A percentile compares a stretch with the other conserved stretches of the same genome.
Evolutionary conservation across 495 filamentous ascomycete species (phyloP).

Genomic region (Aspergillus diversus): DNA sequence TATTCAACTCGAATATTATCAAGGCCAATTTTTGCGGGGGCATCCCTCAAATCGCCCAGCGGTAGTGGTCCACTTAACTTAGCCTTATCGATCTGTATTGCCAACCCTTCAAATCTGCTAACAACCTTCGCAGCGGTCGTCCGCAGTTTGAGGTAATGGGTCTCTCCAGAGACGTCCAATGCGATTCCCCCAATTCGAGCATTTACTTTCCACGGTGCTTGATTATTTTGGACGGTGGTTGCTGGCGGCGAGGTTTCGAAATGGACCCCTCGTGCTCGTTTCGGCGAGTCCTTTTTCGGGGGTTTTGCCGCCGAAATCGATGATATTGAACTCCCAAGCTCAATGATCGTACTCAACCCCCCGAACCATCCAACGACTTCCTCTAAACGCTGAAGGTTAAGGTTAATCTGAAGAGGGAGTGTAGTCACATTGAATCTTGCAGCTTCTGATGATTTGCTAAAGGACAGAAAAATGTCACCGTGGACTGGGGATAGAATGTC

Average conservation of each 20-base stretch:
- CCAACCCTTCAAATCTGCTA: slow-evolving; percentile 67
- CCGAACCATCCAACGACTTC: slow-evolving; percentile 88
- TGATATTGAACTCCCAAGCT: slow-evolving; percentile 80
- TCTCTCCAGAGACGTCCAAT: slow-evolving; percentile 73
- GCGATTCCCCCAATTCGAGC: slow-evolving; percentile 75
- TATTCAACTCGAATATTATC: slow-evolving; percentile 74
- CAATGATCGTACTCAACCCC: slow-evolving; percentile 88
- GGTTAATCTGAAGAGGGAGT: slow-evolving; percentile 71
- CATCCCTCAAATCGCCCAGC: slow-evolving; percentile 47
- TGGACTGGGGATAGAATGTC: slow-evolving; percentile 61
- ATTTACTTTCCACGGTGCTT: slow-evolving; percentile 68
- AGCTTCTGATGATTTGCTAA: slow-evolving; percentile 53
- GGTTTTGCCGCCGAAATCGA: slow-evolving; percentile 65
- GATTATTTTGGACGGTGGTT: slow-evolving; percentile 25
- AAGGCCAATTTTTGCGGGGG: slow-evolving; percentile 59
- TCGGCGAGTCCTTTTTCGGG: slow-evolving; percentile 32
- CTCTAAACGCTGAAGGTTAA: slow-evolving; percentile 83
- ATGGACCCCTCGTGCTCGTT: slow-evolving; percentile 64
- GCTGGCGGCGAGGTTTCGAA: slow-evolving; percentile 57
- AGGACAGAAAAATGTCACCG: slow-evolving; percentile 66
- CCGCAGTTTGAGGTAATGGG: slow-evolving; percentile 71
- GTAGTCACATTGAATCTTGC: slow-evolving; percentile 76
- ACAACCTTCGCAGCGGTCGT: slow-evolving; percentile 82
- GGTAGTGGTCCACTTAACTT: slow-evolving; percentile 69
- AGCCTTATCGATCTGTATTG: slow-evolving; percentile 74